These are phyloP conservation scores for Neonectria neomacrospora DNA, from an alignment of 2,329 filamentous ascomycete species.

Conservation along the genomic window DNA sequence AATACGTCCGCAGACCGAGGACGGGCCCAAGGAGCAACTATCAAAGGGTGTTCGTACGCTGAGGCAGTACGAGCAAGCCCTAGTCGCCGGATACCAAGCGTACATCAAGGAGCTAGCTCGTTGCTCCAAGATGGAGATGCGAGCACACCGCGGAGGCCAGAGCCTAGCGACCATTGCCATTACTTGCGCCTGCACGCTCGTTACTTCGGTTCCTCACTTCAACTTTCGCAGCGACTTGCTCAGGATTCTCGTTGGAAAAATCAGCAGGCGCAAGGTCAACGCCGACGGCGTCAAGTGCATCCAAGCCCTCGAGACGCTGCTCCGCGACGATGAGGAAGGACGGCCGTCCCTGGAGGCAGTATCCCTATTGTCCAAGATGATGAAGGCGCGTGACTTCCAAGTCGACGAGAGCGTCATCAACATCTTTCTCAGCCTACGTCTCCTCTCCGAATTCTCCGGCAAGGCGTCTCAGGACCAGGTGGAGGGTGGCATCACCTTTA, in stretches of 20 bases:
- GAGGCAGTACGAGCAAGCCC: conserved; percentile 85
- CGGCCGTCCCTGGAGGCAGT: conserved; percentile 88
- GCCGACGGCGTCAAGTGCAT: conserved; percentile 81
- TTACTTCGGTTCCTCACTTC: conserved; percentile 91
- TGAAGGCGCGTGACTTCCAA: conserved; percentile 85
- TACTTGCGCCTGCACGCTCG: conserved; percentile 83
- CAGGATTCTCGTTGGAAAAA: conserved; percentile 85
- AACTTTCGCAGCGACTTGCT: conserved; percentile 92
- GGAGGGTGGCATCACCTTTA: conserved; percentile 69
- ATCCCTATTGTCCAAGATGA: conserved; percentile 89
- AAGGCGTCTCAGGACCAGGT: conserved; percentile 84
- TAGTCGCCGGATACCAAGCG: conserved; percentile 84
- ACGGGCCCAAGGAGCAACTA: conserved; percentile 79
- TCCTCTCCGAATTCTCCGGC: conserved; percentile 87
- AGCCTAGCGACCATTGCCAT: conserved; percentile 80
- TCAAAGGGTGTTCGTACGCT: conserved; percentile 91
- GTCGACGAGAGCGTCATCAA: conserved; percentile 89
- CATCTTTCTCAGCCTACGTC: conserved; percentile 87
- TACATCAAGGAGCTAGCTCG: conserved; percentile 82
- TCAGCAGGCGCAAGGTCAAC: conserved; percentile 78
- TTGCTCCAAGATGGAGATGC: conserved; percentile 69
- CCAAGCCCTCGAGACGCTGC: conserved; percentile 82
- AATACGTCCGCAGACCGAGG: conserved; percentile 84
- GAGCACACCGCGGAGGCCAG: conserved; percentile 52
- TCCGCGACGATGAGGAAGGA: conserved; percentile 89